Conservation (phyloP, 1,284 basidiomycete species). For the Neotropicomus parvogracilis region DNA sequence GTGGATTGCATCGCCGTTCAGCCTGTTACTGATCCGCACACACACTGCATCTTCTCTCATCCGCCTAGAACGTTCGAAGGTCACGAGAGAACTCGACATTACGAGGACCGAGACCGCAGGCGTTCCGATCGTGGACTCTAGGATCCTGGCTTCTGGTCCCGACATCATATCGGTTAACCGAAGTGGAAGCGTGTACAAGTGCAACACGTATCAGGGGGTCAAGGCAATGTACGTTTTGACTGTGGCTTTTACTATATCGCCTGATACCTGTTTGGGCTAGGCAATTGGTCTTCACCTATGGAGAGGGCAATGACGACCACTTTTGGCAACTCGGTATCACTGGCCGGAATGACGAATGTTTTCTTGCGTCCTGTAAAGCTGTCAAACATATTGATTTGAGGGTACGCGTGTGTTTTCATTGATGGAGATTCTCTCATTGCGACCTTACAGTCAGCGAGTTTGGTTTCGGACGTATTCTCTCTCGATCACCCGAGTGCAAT, state of each 20-base stretch:
- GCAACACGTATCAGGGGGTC: constrained; percentile 28
- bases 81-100: constrained; percentile 36
- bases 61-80: constrained; percentile 14
- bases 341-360: constrained; percentile 25
- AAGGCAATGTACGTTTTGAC: constrained; percentile 32
- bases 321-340: constrained; percentile 33
- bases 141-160: constrained; percentile 31
- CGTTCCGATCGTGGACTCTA: constrained; percentile 45
- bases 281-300: constrained; percentile 23
- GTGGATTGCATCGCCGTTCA: constrained; percentile 26
- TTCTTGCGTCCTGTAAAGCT: constrained; percentile 32
- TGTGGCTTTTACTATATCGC: constrained; percentile 26
- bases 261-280: constrained; percentile 15
- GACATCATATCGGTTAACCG: constrained; percentile 42
- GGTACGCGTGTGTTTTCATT: constrained; percentile 33
- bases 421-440: constrained; percentile 9
- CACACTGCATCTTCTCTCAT: constrained; percentile 31
- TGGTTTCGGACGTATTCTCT: constrained; percentile 35
- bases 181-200: constrained; percentile 43
- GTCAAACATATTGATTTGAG: constrained; percentile 46
- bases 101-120: constrained; percentile 40
- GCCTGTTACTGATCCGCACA: constrained; percentile 31
- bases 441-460: constrained; percentile 24
- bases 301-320: constrained; percentile 16
- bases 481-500: constrained; percentile 34